phyloP scores from a whole-genome alignment of 177 flowering plant genomes.

The Tripterygium wilfordii region DNA sequence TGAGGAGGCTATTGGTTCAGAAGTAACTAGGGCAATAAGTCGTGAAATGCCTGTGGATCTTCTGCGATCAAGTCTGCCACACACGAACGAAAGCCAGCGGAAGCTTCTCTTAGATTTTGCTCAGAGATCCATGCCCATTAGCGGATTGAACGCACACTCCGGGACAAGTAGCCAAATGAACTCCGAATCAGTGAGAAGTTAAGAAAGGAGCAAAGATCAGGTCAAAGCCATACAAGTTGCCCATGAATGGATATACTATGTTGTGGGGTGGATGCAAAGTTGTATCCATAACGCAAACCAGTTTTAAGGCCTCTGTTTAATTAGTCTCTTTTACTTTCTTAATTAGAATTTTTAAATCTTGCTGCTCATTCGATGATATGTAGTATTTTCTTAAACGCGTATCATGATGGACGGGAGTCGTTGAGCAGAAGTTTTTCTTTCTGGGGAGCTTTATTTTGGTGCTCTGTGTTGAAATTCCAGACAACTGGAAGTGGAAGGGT shows the following conservation, averaged over 20 bases:
- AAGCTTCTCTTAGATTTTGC: slow-evolving; percentile 13
- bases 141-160: slow-evolving; percentile 2
- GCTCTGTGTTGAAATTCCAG: slow-evolving; percentile 28
- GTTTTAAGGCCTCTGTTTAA: slow-evolving; percentile 4
- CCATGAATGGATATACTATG: too few relatives aligned
- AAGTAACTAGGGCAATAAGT: slow-evolving; percentile 9
- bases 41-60: slow-evolving; percentile 26
- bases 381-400: slow-evolving; percentile 13
- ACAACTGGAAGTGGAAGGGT: slow-evolving; percentile 1
- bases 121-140: slow-evolving; percentile 4
- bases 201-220: not conserved
- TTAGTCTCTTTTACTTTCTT: not conserved
- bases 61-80: slow-evolving; percentile 24
- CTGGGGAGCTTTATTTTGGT: slow-evolving; percentile 39
- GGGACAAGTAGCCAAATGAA: slow-evolving; percentile 14
- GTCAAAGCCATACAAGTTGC: too few relatives aligned
- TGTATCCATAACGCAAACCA: not conserved
- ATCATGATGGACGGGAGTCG: slow-evolving; percentile 14
- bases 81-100: slow-evolving; percentile 18
- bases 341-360: not conserved
- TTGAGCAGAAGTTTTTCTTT: slow-evolving; percentile 18
- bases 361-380: not conserved
- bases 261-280: not conserved
- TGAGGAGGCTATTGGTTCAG: slow-evolving; percentile 12
- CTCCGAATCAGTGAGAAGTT: slow-evolving; percentile 26